Percentiles rank a stretch among this genome's conserved stretches.
Evolutionary conservation across 345 rosid genomes (phyloP).

Genomic region (Hypericum androsaemum): DNA sequence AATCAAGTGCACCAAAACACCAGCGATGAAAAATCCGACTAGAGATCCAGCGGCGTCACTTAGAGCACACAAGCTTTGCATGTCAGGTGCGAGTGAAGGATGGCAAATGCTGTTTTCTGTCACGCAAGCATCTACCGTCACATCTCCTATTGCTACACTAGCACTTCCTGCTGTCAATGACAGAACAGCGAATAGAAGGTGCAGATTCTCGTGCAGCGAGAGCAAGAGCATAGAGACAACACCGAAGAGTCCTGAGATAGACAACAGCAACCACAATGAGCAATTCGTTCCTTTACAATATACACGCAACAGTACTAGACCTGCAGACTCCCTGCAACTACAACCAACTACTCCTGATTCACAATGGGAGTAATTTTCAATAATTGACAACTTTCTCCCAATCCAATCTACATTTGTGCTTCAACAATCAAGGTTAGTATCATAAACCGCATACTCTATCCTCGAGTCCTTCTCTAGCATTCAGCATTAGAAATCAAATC

Average conservation of each 20-base stretch:
- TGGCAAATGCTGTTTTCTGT: constrained; percentile 48
- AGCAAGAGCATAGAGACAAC: constrained; percentile 44
- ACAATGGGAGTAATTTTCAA: too few species aligned
- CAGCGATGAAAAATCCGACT: constrained; percentile 55
- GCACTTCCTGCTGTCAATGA: constrained; percentile 46
- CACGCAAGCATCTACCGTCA: constrained; percentile 67
- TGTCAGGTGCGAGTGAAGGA: constrained; percentile 60
- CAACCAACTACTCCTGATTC: too few species aligned
- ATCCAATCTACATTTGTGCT: too few species aligned
- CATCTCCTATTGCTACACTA: constrained; percentile 60
- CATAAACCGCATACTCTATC: too few species aligned
- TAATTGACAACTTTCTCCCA: too few species aligned
- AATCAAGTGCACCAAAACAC: constrained; percentile 45
- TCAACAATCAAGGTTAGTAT: too few species aligned
- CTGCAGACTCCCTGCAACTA: too few species aligned
- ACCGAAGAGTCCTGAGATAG: constrained; percentile 37
- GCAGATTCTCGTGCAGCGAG: constrained; percentile 35
- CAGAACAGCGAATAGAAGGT: constrained; percentile 40
- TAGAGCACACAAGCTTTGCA: constrained; percentile 72
- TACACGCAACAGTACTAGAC: too few species aligned
- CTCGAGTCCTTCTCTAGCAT: too few species aligned
- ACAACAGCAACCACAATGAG: background rate
- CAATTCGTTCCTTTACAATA: too few species aligned
- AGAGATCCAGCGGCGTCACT: constrained; percentile 55
- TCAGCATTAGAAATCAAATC: too few species aligned